Base-by-base conservation (phyloP, 495 filamentous ascomycete genomes). In the Aspergillus mulundensis region DNA sequence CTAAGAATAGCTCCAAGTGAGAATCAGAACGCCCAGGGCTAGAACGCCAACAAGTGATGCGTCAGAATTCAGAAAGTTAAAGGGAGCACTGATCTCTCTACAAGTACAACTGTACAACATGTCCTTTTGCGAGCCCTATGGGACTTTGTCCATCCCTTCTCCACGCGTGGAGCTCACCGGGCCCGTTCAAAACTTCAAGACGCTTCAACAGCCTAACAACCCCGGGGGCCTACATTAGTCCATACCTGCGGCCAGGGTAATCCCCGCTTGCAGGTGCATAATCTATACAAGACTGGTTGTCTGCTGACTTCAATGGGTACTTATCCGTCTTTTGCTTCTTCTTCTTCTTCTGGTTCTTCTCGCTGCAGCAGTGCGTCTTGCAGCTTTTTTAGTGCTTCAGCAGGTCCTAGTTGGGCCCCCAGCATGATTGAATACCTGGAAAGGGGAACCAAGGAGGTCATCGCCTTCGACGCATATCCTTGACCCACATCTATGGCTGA, bases 131-230 rank as follows among this genome's bases (percentile, higher is more conserved):
- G 19, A 45, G 40, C 44, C 52, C 46, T 50, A 52, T 60, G 57
- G 46, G 47, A 6, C 11, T 15, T 60, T 60, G 52, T 60, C 47
- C 46, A 34, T 51, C 57, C n/a, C 23, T 30, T 50, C 54, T 50
- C 18, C 46, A 57, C 54, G 38, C 46, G 46, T 46, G 23, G 54
- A 28, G 25, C 25, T 52, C 34, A 46, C 24, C 18, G 46, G n/a
- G 25, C 46, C 54, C 39, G 38, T 57, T 57, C 44, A 10, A 30
- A 10, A 30, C 10, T n/a, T n/a, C n/a, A n/a, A n/a, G n/a, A n/a
- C n/a, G n/a, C n/a, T n/a, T 36, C 32, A 36, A 15, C 32, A 36
- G 12, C 12, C 32, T 10, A 50, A 30, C 34, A 34, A 5, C 39
- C 14, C 21, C 23, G 6, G 28, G 50, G 48, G 36, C n/a, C 7